A percentile compares a stretch with the other conserved stretches of the same genome.
phyloP scores from a whole-genome alignment of 2,329 filamentous ascomycete genomes.

The Exophiala oligosperma region DNA sequence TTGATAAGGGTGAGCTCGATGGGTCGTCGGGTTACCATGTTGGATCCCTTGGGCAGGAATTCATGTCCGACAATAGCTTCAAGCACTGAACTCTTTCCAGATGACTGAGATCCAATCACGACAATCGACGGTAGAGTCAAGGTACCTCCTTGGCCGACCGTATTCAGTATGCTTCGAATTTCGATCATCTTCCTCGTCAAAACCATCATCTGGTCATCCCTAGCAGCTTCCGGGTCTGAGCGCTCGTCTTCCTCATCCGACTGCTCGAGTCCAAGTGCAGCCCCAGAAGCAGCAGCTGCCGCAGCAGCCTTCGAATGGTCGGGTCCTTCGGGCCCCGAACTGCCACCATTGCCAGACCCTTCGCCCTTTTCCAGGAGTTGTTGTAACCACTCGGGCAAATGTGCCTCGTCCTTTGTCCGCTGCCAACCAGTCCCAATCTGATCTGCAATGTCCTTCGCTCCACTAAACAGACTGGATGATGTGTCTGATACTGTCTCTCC shows the following conservation, averaged over 20 bases:
- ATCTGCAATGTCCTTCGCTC: constrained; percentile 71
- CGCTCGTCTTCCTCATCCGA: constrained; percentile 64
- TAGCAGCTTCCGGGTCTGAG: constrained; percentile 65
- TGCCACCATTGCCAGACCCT: constrained; percentile 44
- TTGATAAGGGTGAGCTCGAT: constrained; percentile 97
- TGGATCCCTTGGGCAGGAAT: constrained; percentile 94
- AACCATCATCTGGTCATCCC: constrained; percentile 99
- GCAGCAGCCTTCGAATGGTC: constrained; percentile 52
- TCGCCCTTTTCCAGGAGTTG: constrained; percentile 63
- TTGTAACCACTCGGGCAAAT: constrained; percentile 75
- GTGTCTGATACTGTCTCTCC: constrained; percentile 65
- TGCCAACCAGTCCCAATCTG: constrained; percentile 81
- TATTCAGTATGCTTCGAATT: constrained; percentile 87
- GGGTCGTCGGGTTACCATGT: constrained; percentile 95
- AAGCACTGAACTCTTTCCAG: constrained; percentile 94
- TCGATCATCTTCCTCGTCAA: constrained; percentile 99
- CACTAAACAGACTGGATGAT: constrained; percentile 60
- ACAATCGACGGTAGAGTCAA: constrained; percentile 93
- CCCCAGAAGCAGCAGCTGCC: constrained; percentile 68
- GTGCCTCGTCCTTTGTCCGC: constrained; percentile 75
- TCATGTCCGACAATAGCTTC: constrained; percentile 98
- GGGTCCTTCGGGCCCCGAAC: constrained; percentile 36
- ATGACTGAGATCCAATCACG: constrained; percentile 98
- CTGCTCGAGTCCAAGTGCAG: constrained; percentile 76
- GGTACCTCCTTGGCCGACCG: constrained; percentile 85